Evolutionary conservation across 169 alveolate species (phyloP).

Genomic region (Cryptosporidium tyzzeri): DNA sequence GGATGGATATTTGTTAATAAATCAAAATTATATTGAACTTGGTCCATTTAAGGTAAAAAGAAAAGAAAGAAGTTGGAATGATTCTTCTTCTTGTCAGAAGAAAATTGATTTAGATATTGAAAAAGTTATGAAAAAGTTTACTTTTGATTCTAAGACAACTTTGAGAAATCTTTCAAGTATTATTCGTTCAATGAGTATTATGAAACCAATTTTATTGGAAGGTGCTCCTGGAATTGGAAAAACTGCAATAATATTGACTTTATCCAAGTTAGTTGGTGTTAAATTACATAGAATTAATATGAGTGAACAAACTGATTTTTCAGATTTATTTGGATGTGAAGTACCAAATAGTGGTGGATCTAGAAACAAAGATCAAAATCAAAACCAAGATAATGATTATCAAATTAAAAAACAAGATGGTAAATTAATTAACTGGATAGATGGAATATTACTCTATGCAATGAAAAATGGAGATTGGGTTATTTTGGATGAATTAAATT

Average conservation of each 20-base stretch:
- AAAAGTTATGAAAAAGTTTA: conserved; percentile 78
- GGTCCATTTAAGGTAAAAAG: conserved; percentile 52
- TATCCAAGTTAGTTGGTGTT: conserved; percentile 89
- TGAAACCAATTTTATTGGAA: conserved; percentile 94
- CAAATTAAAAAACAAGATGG: conserved; percentile 7
- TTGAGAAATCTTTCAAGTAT: conserved; percentile 90
- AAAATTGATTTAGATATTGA: neutral
- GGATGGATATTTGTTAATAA: neutral
- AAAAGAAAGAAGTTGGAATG: neutral
- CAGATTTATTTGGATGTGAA: conserved; percentile 92
- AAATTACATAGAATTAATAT: conserved; percentile 92
- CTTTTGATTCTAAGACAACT: conserved; percentile 90
- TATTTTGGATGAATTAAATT: conserved; percentile 97
- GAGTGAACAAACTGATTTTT: conserved; percentile 96
- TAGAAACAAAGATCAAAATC: conserved; percentile 3
- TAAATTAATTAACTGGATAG: conserved; percentile 90
- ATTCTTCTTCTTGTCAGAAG: neutral
- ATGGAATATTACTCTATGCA: conserved; percentile 97
- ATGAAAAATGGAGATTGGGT: conserved; percentile 98
- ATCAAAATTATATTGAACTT: neutral
- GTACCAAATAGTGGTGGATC: conserved; percentile 83
- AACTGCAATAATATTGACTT: conserved; percentile 92
- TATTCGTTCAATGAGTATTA: conserved; percentile 90
- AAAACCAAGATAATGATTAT: neutral
- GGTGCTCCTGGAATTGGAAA: conserved; percentile 99